Evolutionary conservation across 208 protist species (phyloP), one percentile per base, ranked within the genome.

Genomic region (Trypanosoma grayi): DNA sequence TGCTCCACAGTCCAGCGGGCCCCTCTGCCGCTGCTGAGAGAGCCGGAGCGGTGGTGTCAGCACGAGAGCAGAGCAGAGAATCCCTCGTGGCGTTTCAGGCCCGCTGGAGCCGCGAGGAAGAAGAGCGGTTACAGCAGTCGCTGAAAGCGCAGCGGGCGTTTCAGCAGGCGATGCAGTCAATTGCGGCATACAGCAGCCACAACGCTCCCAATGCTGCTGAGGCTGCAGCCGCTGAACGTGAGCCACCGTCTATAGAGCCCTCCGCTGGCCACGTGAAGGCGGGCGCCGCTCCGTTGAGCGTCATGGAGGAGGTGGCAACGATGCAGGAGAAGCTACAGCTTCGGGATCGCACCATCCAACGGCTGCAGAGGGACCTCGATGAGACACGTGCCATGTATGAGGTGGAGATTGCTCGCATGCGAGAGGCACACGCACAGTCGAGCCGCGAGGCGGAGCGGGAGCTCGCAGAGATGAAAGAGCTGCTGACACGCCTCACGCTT

Each of bases 341-440:
- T 8, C 44, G 46, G 20, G 58, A 54, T 4, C 46, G 46, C 8
- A 55, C 46, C 7, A 64, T 64, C 51, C 44, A 52, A 39, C 43
- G 58, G 27, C 45, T 64, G 24, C 45, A 64, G 36, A 33, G 24
- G 4, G 58, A 64, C 28, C 33, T 64, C 8, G 34, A 54, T 18
- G 24, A 30, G 28, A 64, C 58, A 46, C 27, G 58, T 24, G 18
- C 31, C 7, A 52, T 27, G 34, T 64, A 64, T 24, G 58, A 64
- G 24, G 28, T 46, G 7, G 33, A 53, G 0, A 55, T 64, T 25
- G 31, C n/a, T 24, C 44, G 46, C 5, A 55, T 64, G 44, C 44
- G 20, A 39, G 58, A 31, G 18, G 58, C 11, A 2, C 31, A 64
- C 44, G 11, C 22, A 27, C 43, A 52, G 27, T 44, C 24, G 34